Evolutionary conservation across 768 basidiomycete species (phyloP), one percentile per base, ranked within the genome.

Genomic region (Tulasnella sp.): DNA sequence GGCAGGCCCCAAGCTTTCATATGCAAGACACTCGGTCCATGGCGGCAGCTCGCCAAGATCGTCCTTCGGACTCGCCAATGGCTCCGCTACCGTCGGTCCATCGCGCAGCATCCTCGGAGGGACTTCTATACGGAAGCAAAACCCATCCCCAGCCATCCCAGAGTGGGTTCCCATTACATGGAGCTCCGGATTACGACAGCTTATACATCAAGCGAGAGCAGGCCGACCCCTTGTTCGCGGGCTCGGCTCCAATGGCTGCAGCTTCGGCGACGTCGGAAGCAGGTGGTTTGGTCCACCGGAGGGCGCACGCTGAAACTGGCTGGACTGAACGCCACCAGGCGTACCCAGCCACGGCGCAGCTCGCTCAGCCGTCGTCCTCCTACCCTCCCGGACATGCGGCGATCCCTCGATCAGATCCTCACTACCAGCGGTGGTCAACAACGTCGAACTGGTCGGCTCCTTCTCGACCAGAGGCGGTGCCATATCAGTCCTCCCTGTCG

Each of bases 401-500:
- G 29, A 67, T 67, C 11, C 61, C 61, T 0, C 61, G 61, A 67
- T 67, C 61, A 4, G 61, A 67, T 35, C 16, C 61, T 67, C 61
- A 67, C 61, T 67, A 35, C 61, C 29, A 67, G 15, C 5, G 61
- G 61, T 67, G 61, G 61, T 67, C 61, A 20, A 35, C 61, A 20
- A 10, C 29, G 29, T 51, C 51, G 2, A 35, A 29, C 11, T 67
- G 61, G 61, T 35, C 61, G 26, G 29, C 61, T 67, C 61, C 61
- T 18, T 26, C 26, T 35, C 61, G 61, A 67, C 61, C 61, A 35
- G 26, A 35, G 29, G 61, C 61, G 32, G 32, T 67, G 61, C 32
- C 61, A 35, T 67, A 67, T 67, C 61, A 67, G 61, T 67, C 61
- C 32, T 67, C 61, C 61, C 61, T 67, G 61, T 67, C 61, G 61